Conservation (phyloP, 2,329 filamentous ascomycete genomes). For the Fusarium caatingaense region DNA sequence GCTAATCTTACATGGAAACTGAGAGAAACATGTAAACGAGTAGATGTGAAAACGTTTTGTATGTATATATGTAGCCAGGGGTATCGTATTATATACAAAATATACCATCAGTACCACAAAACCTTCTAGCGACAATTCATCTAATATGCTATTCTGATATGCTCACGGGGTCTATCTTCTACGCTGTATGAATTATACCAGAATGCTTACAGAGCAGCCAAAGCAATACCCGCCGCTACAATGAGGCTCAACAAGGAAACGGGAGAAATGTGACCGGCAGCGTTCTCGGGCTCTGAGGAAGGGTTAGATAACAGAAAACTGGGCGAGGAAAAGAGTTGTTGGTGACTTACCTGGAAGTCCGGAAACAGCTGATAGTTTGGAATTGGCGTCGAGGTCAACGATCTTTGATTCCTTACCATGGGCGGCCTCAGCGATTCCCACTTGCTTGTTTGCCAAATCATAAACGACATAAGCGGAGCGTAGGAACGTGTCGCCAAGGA, state of each 20-base stretch:
- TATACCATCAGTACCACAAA: background rate
- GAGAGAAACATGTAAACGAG: background rate
- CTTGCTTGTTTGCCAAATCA: constrained; percentile 62
- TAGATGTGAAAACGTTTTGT: background rate
- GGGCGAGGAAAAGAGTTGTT: background rate
- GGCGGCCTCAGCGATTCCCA: constrained; percentile 65
- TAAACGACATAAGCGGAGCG: constrained; percentile 69
- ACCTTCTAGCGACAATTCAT: background rate
- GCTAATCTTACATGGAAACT: background rate
- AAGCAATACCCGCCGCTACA: constrained; percentile 32
- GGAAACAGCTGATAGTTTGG: constrained; percentile 56
- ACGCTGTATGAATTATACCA: background rate
- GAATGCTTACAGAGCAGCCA: constrained; percentile 22
- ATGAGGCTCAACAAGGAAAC: constrained; percentile 31
- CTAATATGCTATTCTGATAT: background rate
- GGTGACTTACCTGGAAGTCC: constrained; percentile 55
- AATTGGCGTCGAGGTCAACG: constrained; percentile 56
- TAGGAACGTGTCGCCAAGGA: constrained; percentile 70
- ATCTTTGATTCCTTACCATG: constrained; percentile 58
- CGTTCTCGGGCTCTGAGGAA: constrained; percentile 36
- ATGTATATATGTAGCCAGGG: constrained; percentile 7
- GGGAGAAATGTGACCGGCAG: constrained; percentile 35
- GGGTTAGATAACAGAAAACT: constrained; percentile 28
- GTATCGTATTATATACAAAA: constrained; percentile 28
- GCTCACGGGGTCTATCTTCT: background rate